Conservation (phyloP, 805 yeast species). For the Cyberlindnera xishuangbannaensis region DNA sequence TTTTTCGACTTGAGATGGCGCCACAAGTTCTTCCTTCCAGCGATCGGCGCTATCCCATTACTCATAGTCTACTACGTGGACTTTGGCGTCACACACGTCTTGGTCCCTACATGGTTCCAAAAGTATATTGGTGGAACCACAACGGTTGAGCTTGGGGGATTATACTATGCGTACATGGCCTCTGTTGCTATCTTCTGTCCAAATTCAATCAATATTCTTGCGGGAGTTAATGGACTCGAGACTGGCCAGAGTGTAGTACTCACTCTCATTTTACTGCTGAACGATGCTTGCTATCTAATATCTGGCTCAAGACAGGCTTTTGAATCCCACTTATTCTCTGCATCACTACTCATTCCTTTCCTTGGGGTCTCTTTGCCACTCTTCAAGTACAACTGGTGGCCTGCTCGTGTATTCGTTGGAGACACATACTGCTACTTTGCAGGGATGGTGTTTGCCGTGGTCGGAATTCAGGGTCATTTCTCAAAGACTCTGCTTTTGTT, state of each 20-base stretch:
- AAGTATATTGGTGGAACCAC: conserved; percentile 34
- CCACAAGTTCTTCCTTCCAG: conserved; percentile 93
- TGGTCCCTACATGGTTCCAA: conserved; percentile 65
- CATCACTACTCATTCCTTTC: conserved; percentile 77
- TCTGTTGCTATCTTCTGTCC: conserved; percentile 92
- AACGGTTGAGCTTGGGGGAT: conserved; percentile 62
- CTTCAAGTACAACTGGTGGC: conserved; percentile 79
- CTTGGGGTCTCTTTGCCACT: conserved; percentile 78
- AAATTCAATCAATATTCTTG: conserved; percentile 89
- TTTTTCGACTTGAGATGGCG: conserved; percentile 96
- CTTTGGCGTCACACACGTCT: conserved; percentile 84
- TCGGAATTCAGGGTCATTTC: conserved; percentile 93
- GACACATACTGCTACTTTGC: conserved; percentile 97
- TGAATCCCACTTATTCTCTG: conserved; percentile 78
- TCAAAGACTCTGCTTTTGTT: conserved; percentile 85
- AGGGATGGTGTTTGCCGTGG: conserved; percentile 98
- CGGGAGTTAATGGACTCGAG: conserved; percentile 95
- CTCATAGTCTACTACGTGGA: conserved; percentile 89
- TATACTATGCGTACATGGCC: conserved; percentile 88
- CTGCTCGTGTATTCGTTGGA: conserved; percentile 92
- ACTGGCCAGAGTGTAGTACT: conserved; percentile 90
- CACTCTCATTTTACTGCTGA: conserved; percentile 61
- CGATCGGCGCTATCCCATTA: conserved; percentile 88
- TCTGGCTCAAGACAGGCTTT: conserved; percentile 36
- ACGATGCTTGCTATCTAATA: conserved; percentile 68